Percentiles rank a stretch among this genome's conserved stretches.
These are phyloP conservation scores for Solanum piurae DNA, from an alignment of 257 asterid genomes.

Conservation along the genomic window DNA sequence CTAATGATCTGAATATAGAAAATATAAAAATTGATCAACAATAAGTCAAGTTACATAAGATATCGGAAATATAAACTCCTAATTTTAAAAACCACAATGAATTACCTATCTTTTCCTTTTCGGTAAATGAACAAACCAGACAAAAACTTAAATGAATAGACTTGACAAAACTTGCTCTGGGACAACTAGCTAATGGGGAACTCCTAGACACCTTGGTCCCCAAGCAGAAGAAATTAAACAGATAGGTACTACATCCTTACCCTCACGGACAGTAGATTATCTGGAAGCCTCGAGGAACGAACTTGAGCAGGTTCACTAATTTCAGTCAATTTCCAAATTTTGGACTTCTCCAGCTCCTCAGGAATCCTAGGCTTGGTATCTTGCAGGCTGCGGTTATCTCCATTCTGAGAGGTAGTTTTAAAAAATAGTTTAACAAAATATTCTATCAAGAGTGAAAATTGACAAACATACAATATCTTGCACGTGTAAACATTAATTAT, in stretches of 20 bases:
- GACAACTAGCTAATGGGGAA: neutral
- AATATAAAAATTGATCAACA: neutral
- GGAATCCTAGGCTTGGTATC: slow-evolving; percentile 33
- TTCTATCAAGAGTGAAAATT: neutral
- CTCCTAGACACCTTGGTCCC: neutral
- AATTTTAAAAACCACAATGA: neutral
- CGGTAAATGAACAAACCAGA: neutral
- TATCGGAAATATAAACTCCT: neutral
- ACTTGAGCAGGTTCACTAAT: slow-evolving; percentile 43
- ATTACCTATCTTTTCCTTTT: neutral
- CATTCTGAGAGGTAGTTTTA: slow-evolving; percentile 20
- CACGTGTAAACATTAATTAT: neutral
- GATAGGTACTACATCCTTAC: slow-evolving; percentile 10
- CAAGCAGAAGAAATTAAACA: neutral
- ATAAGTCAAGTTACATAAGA: neutral
- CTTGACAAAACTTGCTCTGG: neutral
- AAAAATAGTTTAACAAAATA: neutral
- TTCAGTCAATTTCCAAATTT: slow-evolving; percentile 48
- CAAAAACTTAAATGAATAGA: neutral
- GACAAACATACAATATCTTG: neutral
- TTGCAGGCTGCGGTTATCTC: slow-evolving; percentile 27
- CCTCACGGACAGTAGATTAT: slow-evolving; percentile 33
- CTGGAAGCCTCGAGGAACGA: slow-evolving; percentile 51
- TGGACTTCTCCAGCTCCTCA: slow-evolving; percentile 41
- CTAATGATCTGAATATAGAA: slow-evolving; percentile 37